Evolutionary conservation across 1,284 basidiomycete species (phyloP).

Genomic region (Heterobasidion parviporum): DNA sequence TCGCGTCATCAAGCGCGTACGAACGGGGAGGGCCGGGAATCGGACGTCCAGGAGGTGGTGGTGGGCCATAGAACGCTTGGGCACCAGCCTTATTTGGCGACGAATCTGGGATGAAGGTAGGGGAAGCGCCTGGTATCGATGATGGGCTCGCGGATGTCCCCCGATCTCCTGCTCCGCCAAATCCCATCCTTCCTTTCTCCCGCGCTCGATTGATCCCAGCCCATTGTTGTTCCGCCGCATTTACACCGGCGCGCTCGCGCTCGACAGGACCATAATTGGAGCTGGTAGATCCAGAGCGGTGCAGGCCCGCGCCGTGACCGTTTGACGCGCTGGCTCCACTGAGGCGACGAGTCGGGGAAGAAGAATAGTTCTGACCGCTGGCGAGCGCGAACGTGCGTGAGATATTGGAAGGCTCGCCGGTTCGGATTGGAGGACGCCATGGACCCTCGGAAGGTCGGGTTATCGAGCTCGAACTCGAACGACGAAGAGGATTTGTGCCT

Average conservation of each 20-base stretch:
- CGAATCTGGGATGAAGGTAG: background rate
- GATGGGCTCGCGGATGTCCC: background rate
- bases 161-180: background rate
- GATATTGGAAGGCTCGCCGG: slow-evolving; percentile 12
- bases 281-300: slow-evolving; percentile 8
- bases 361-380: slow-evolving; percentile 6
- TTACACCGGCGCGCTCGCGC: background rate
- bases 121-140: background rate
- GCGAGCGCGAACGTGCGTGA: slow-evolving; percentile 13
- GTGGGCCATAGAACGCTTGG: background rate
- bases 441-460: background rate
- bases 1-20: slow-evolving; percentile 5
- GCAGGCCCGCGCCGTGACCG: slow-evolving; percentile 4
- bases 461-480: slow-evolving; percentile 10
- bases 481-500: slow-evolving; percentile 4
- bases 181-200: background rate
- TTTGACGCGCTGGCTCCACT: slow-evolving; percentile 7
- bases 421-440: slow-evolving; percentile 4
- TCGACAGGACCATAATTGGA: slow-evolving; percentile 2
- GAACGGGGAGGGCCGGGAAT: slow-evolving; percentile 7
- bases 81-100: background rate
- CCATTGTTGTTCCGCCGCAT: background rate
- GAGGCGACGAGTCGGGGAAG: slow-evolving; percentile 8
- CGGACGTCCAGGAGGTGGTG: slow-evolving; percentile 2
- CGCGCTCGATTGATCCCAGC: background rate